phyloP scores from a whole-genome alignment of 2,329 filamentous ascomycete species.

The Chrysosporium queenslandicum region DNA sequence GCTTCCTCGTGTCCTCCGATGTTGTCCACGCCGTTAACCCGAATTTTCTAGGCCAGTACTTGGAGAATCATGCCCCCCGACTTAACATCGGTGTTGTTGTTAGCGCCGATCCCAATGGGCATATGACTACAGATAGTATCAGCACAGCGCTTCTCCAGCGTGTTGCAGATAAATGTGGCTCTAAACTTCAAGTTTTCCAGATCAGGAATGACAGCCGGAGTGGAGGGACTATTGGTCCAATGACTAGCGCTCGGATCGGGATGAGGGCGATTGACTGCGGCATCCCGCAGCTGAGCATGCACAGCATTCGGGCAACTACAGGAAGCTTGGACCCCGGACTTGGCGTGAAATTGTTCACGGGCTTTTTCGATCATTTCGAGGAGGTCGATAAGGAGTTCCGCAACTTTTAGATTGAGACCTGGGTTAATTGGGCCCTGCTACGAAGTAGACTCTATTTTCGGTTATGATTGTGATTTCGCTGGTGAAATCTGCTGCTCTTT shows the following conservation, averaged over 20 bases:
- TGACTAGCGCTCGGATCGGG: constrained; percentile 70
- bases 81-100: constrained; percentile 81
- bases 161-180: constrained; percentile 63
- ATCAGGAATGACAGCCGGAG: constrained; percentile 84
- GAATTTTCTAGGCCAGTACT: constrained; percentile 77
- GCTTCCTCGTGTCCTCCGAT: constrained; percentile 84
- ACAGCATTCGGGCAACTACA: constrained; percentile 80
- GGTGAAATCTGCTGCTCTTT: background rate
- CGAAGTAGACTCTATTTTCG: background rate
- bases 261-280: constrained; percentile 78
- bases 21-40: constrained; percentile 92
- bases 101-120: constrained; percentile 74
- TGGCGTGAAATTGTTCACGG: constrained; percentile 79
- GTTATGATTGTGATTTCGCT: background rate
- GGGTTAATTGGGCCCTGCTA: background rate
- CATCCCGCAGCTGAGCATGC: constrained; percentile 88
- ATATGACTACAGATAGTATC: constrained; percentile 90
- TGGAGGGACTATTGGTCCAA: constrained; percentile 91
- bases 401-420: constrained; percentile 22
- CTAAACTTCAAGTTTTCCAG: constrained; percentile 76
- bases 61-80: constrained; percentile 73
- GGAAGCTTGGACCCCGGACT: constrained; percentile 77
- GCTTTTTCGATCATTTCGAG: constrained; percentile 79
- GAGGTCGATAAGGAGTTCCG: constrained; percentile 70
- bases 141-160: constrained; percentile 71